These are phyloP conservation scores for Fusarium chuoi DNA, from an alignment of 2,329 filamentous ascomycete species.

Conservation along the genomic window DNA sequence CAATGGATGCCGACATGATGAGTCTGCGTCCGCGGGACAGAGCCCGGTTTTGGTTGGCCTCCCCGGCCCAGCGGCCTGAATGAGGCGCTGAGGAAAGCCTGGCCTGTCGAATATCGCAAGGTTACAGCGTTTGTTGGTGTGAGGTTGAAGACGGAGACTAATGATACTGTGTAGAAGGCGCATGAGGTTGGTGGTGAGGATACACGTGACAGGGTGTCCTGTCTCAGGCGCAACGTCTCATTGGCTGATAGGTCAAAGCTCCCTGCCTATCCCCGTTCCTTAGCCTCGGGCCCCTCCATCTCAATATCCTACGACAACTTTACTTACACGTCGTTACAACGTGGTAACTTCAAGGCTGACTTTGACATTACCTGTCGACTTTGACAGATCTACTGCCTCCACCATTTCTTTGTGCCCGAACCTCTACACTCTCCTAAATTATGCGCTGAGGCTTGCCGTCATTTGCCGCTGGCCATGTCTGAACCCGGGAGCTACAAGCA, in stretches of 20 bases:
- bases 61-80: conserved; percentile 12
- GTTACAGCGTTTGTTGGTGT: conserved; percentile 1
- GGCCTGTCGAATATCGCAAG: background rate
- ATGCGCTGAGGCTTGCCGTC: conserved; percentile 20
- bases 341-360: conserved; percentile 35
- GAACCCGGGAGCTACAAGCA: conserved; percentile 77
- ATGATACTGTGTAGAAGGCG: background rate
- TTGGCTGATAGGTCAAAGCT: conserved; percentile 26
- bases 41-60: conserved; percentile 22
- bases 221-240: conserved; percentile 4
- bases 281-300: conserved; percentile 9
- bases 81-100: conserved; percentile 11
- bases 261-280: background rate
- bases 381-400: conserved; percentile 38
- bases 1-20: conserved; percentile 12
- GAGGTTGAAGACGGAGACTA: conserved; percentile 16
- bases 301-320: conserved; percentile 2
- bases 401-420: conserved; percentile 2
- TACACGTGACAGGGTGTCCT: conserved; percentile 29
- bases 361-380: conserved; percentile 24
- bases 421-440: background rate
- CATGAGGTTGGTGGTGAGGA: conserved; percentile 1
- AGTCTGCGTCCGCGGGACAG: conserved; percentile 15
- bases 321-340: background rate
- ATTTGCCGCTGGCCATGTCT: conserved; percentile 48